Base-by-base conservation (phyloP, 176 grass and related monocot species). In the Cenchrus purpureus region DNA sequence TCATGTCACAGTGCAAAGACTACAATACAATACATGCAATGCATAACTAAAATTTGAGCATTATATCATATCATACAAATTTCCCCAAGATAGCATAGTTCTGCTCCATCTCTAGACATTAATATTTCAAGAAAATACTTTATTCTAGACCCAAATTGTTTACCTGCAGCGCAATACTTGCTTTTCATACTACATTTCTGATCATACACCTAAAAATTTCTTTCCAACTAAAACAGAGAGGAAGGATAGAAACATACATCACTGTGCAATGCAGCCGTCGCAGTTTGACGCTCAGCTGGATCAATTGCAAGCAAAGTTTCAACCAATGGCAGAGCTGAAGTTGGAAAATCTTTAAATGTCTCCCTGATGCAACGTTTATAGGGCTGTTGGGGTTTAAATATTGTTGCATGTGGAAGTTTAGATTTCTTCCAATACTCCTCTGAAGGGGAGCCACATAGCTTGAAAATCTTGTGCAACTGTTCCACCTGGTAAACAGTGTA, bases 391-490 rank as follows among this genome's bases (percentile, higher is more conserved):
- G 86, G 82, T 88, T 91, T 91, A 62, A 91, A 88, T 78, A 85
- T 85, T 60, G 90, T 85, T 20, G 90, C 90, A 82, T 88, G 90
- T 12, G 90, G 90, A 59, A 91, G 68, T 80, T 91, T 91, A 66
- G 90, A 88, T 59, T 91, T 91, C 73, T 91, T 91, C 90, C 90
- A 91, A 80, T 88, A 91, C 61, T 86, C 90, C 73, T 91, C 90
- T 68, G 90, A 82, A 75, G 90, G 90, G 66, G 86, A 91, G 17
- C 90, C 90, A 82, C 90, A 91, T 45, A 91, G 52, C 82, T 91
- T 91, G 82, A 91, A 91, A 88, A 91, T 91, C 72, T 91, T 91
- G 83, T 91, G 90, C 73, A 91, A 82, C 73, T 91, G 90, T 57
- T 91, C 90, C 73, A 91, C 86, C 90, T 91, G 83, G 64, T 79